Conservation (phyloP, 441 rosid species). For the Gossypium trilobum region DNA sequence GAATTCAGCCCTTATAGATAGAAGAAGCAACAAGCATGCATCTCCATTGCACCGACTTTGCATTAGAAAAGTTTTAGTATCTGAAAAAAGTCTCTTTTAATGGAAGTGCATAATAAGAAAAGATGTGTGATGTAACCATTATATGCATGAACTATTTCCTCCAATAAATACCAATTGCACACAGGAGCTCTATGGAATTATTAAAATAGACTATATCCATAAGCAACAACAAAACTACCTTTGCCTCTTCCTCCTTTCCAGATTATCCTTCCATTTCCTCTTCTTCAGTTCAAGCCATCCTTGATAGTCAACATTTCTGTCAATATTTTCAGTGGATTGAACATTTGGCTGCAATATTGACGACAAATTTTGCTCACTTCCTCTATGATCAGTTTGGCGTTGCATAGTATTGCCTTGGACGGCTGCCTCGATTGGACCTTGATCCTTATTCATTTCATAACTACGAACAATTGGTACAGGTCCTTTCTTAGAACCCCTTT, state of each 20-base stretch:
- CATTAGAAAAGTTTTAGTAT: neutral
- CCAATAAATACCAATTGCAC: neutral
- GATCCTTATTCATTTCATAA: slow-evolving; percentile 38
- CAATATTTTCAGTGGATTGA: slow-evolving; percentile 40
- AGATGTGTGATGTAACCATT: neutral
- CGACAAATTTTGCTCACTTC: slow-evolving; percentile 26
- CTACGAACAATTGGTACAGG: slow-evolving; percentile 69
- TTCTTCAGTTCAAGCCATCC: slow-evolving; percentile 95
- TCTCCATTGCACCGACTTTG: neutral
- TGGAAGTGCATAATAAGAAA: neutral
- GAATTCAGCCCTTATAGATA: neutral
- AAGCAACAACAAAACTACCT: slow-evolving; percentile 36
- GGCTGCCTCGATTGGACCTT: slow-evolving; percentile 25
- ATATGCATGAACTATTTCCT: slow-evolving; percentile 13
- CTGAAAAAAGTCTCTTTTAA: neutral
- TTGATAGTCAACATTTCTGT: slow-evolving; percentile 68
- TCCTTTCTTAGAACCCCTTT: slow-evolving; percentile 34
- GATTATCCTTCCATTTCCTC: slow-evolving; percentile 75
- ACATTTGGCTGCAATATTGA: slow-evolving; percentile 24
- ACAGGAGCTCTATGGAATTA: neutral
- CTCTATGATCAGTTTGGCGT: slow-evolving; percentile 22
- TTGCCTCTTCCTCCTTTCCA: slow-evolving; percentile 65
- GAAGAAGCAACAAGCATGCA: neutral
- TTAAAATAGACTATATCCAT: neutral
- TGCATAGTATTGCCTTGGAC: slow-evolving; percentile 19